Conservation (phyloP, 768 basidiomycete species). For the Royoungia palumana region DNA sequence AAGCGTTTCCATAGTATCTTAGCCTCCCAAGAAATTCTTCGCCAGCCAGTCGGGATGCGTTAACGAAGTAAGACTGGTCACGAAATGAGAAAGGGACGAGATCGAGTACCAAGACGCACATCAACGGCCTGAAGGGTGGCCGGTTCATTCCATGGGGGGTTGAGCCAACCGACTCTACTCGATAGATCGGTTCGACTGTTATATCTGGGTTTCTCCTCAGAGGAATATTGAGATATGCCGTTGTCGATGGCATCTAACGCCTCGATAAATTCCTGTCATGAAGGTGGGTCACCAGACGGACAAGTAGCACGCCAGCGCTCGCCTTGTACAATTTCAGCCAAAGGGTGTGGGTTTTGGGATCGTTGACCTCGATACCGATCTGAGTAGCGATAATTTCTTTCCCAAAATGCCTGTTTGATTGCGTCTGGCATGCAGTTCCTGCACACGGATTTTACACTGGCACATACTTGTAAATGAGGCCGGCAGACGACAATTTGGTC, state of each 20-base stretch:
- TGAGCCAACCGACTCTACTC: constrained; percentile 76
- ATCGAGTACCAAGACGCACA: constrained; percentile 43
- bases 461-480: constrained; percentile 89
- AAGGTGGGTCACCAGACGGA: constrained; percentile 4
- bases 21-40: constrained; percentile 78
- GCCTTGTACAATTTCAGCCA: constrained; percentile 92
- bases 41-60: constrained; percentile 81
- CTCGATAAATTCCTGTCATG: constrained; percentile 81
- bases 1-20: constrained; percentile 81
- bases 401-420: constrained; percentile 71
- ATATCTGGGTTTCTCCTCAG: constrained; percentile 67
- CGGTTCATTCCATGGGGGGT: constrained; percentile 90
- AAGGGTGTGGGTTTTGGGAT: constrained; percentile 65
- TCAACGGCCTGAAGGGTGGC: constrained; percentile 64
- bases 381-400: constrained; percentile 74
- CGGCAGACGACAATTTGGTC: constrained; percentile 91
- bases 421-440: constrained; percentile 1
- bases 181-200: constrained; percentile 79
- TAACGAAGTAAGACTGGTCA: constrained; percentile 62
- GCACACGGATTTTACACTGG: constrained; percentile 4
- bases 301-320: constrained; percentile 2
- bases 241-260: constrained; percentile 95
- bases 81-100: constrained; percentile 8
- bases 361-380: constrained; percentile 46
- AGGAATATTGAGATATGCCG: constrained; percentile 79